These are phyloP conservation scores for Coemansia sp. DNA, from an alignment of 192 early-diverging fungal species.

Conservation along the genomic window DNA sequence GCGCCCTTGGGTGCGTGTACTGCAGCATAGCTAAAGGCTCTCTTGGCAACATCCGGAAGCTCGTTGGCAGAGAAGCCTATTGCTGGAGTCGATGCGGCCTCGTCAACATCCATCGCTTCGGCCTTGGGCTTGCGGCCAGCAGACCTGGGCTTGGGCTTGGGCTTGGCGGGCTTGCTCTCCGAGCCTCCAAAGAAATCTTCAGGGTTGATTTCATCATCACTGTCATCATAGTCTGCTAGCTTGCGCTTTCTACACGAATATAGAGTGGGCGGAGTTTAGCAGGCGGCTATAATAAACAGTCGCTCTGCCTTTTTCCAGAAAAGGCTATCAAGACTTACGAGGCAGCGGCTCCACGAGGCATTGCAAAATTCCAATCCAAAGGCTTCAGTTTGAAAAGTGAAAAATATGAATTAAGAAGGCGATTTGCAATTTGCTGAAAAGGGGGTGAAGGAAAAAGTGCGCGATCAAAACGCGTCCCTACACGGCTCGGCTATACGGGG, in stretches of 20 bases:
- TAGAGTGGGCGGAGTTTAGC: neutral
- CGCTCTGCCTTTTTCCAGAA: neutral
- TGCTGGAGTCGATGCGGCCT: neutral
- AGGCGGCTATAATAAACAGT: neutral
- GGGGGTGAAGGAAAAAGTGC: neutral
- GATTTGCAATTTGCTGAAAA: neutral
- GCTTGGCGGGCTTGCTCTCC: neutral
- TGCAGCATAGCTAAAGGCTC: slow-evolving; percentile 23
- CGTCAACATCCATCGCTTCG: slow-evolving; percentile 18
- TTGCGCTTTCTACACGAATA: slow-evolving; percentile 23
- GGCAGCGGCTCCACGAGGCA: neutral
- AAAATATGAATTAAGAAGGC: neutral
- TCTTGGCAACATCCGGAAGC: slow-evolving; percentile 29
- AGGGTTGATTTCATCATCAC: slow-evolving; percentile 27
- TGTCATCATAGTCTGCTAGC: slow-evolving; percentile 4
- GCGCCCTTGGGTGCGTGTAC: slow-evolving; percentile 24
- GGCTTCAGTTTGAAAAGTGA: neutral
- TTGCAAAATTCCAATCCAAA: neutral
- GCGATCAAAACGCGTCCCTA: neutral
- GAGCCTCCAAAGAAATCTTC: slow-evolving; percentile 28
- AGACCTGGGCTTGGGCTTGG: neutral
- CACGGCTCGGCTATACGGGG: neutral
- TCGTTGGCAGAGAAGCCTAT: slow-evolving; percentile 39
- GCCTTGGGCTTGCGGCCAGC: slow-evolving; percentile 11
- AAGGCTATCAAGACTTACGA: neutral